A percentile compares a stretch with the other conserved stretches of the same genome.
phyloP scores from a whole-genome alignment of 805 yeast genomes.

The Huiozyma sinensis region DNA sequence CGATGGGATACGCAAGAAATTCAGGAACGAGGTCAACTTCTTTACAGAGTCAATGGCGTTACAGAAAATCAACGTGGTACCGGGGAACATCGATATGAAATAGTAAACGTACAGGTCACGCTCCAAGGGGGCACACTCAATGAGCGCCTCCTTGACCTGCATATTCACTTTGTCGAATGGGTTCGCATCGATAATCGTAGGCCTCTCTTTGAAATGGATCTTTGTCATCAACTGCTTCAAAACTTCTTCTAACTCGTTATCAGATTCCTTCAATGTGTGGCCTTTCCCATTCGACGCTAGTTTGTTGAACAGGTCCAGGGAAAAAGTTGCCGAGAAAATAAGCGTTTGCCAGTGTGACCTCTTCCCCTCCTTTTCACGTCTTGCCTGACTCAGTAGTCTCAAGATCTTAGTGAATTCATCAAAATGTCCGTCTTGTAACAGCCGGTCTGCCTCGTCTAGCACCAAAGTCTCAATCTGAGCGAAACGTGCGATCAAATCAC shows the following conservation, averaged over 20 bases:
- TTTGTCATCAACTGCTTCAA: constrained; percentile 55
- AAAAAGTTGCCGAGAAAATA: constrained; percentile 92
- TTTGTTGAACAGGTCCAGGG: constrained; percentile 70
- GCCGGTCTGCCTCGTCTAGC: constrained; percentile 91
- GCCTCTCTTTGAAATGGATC: constrained; percentile 60
- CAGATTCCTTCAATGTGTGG: constrained; percentile 13
- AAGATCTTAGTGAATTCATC: constrained; percentile 80
- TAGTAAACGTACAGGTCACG: constrained; percentile 86
- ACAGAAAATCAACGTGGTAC: constrained; percentile 81
- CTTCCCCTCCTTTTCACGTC: constrained; percentile 30
- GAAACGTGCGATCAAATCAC: constrained; percentile 32
- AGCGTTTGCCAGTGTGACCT: constrained; percentile 60
- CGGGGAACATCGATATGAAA: constrained; percentile 76
- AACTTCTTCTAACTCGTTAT: constrained; percentile 44
- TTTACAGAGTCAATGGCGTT: constrained; percentile 94
- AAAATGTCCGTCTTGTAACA: constrained; percentile 92
- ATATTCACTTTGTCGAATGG: constrained; percentile 73
- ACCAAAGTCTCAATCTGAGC: constrained; percentile 43
- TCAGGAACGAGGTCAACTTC: constrained; percentile 66
- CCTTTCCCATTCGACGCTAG: constrained; percentile 35
- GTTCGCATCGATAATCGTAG: constrained; percentile 71
- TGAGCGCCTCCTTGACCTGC: constrained; percentile 69
- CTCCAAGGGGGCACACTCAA: constrained; percentile 85
- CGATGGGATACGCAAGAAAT: constrained; percentile 52
- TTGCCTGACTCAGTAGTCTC: constrained; percentile 43